A percentile compares a stretch with the other conserved stretches of the same genome.
Conservation (phyloP, 345 rosid species). For the Fremontodendron californicum region DNA sequence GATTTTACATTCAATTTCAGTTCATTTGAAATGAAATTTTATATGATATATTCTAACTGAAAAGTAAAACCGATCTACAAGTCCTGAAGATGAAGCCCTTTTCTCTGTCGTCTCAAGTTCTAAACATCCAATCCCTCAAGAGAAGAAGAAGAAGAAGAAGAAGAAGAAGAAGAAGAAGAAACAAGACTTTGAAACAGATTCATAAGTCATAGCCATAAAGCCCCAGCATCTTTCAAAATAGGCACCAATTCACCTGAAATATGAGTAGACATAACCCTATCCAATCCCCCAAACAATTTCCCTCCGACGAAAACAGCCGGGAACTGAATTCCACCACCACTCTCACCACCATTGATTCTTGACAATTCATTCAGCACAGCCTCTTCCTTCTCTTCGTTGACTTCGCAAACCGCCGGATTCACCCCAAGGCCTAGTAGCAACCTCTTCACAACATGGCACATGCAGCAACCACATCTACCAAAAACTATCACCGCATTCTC, state of each 20-base stretch:
- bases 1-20: background rate
- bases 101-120: background rate
- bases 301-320: slow-evolving; percentile 79
- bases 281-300: slow-evolving; percentile 76
- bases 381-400: slow-evolving; percentile 49
- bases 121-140: background rate
- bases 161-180: background rate
- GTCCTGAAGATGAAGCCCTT: background rate
- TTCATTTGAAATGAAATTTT: background rate
- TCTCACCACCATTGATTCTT: slow-evolving; percentile 7
- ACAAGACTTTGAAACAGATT: background rate
- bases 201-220: slow-evolving; percentile 59
- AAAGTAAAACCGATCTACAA: too few species aligned
- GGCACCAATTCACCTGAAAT: slow-evolving; percentile 82
- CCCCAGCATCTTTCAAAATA: slow-evolving; percentile 68
- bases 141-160: background rate
- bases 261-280: slow-evolving; percentile 72
- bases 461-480: slow-evolving; percentile 65
- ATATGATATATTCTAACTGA: background rate
- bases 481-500: slow-evolving; percentile 61
- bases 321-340: slow-evolving; percentile 30
- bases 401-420: slow-evolving; percentile 59
- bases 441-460: slow-evolving; percentile 67
- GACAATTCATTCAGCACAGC: slow-evolving; percentile 37
- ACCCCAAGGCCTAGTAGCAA: slow-evolving; percentile 68